Conservation (phyloP, 805 yeast species). For the Suhomyces sp. region DNA sequence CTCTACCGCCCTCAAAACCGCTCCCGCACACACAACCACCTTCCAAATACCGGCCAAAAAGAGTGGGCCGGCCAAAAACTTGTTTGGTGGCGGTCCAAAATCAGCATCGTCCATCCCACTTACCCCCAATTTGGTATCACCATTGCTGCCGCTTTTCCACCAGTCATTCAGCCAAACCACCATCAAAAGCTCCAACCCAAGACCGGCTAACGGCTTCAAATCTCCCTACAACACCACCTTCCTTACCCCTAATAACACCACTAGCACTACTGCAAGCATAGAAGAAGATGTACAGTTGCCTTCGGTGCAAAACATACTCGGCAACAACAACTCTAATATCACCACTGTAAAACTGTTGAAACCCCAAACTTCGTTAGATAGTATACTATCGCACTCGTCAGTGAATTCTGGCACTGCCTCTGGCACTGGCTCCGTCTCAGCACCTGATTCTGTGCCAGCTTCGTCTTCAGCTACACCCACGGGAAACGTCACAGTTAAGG, state of each 20-base stretch:
- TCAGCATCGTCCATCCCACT: conserved; percentile 9
- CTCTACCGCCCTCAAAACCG: conserved; percentile 8
- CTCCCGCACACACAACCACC: conserved; percentile 13
- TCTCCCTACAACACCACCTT: not conserved
- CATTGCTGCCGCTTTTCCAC: conserved; percentile 40
- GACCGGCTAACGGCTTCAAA: not conserved
- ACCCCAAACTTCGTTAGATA: conserved; percentile 1
- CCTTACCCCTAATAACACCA: conserved; percentile 1
- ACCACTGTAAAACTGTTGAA: not conserved
- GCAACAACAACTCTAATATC: not conserved
- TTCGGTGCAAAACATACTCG: conserved; percentile 8
- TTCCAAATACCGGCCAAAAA: conserved; percentile 8
- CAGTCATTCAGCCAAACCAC: conserved; percentile 29
- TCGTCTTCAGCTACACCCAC: not conserved
- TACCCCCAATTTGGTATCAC: conserved; percentile 32
- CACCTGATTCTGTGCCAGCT: not conserved
- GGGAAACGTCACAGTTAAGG: not conserved
- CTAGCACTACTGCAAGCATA: not conserved
- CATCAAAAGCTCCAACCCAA: not conserved
- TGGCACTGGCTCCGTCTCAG: not conserved
- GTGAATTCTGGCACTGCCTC: not conserved
- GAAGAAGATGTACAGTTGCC: conserved; percentile 4
- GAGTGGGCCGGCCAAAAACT: not conserved
- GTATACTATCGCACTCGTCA: conserved; percentile 1
- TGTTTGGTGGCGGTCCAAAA: not conserved